Evolutionary conservation across 2,329 filamentous ascomycete species (phyloP).

Genomic region (Fusarium mangiferae): DNA sequence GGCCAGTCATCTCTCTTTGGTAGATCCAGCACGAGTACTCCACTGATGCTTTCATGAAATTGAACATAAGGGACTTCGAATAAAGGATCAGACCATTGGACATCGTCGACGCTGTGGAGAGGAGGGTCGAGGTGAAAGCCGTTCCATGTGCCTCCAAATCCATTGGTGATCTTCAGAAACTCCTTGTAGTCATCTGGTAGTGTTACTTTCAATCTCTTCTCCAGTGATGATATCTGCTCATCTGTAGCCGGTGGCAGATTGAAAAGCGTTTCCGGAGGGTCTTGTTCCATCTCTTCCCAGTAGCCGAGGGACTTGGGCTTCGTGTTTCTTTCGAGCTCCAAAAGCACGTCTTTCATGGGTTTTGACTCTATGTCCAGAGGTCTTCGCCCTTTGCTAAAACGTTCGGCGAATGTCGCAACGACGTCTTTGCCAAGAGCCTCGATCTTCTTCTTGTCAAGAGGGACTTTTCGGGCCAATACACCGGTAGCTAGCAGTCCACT

Average conservation of each 20-base stretch:
- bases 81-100: conserved; percentile 14
- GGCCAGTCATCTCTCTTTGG: conserved; percentile 18
- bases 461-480: conserved; percentile 23
- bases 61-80: conserved; percentile 1
- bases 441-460: conserved; percentile 16
- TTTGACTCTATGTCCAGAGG: conserved; percentile 1
- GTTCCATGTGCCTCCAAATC: conserved; percentile 33
- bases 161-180: conserved; percentile 34
- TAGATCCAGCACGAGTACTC: neutral
- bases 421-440: conserved; percentile 1
- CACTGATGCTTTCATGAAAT: conserved; percentile 9
- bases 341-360: conserved; percentile 15
- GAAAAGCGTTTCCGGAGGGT: conserved; percentile 27
- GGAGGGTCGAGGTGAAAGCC: conserved; percentile 20
- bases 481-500: conserved; percentile 25
- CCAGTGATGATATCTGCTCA: conserved; percentile 23
- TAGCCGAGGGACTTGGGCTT: neutral
- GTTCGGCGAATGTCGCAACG: conserved; percentile 17
- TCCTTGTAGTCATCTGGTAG: conserved; percentile 35
- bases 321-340: conserved; percentile 21
- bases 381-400: conserved; percentile 16
- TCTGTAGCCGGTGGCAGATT: conserved; percentile 24
- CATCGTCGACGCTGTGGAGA: conserved; percentile 10
- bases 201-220: conserved; percentile 1
- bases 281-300: neutral